Base-by-base conservation (phyloP, 306 rosid genomes). In the Luffa aegyptiaca region DNA sequence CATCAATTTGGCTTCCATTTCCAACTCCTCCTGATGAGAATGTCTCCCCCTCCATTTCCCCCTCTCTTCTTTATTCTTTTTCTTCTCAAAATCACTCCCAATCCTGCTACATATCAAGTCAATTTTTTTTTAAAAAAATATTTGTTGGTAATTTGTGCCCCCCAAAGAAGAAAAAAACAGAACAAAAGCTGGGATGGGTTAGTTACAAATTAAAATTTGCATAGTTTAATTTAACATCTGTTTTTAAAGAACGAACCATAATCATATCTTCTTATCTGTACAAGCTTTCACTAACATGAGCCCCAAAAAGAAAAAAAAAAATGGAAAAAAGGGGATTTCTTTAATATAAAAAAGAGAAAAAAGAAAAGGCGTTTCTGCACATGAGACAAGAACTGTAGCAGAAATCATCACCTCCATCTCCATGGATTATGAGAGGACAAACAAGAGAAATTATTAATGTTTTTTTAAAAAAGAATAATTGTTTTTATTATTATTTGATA, bases 371-470 rank as follows among this genome's bases (percentile, higher is more conserved):
- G 86, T 79, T 49, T 45, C 78, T 41, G 80, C 89, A 89, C 86
- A 92, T 85, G 91, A 90, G 98, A 93, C 98, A 91, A 89, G 85
- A 49, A 81, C 78, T 82, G 86, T 82, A 82, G 86, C 59, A 83
- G 88, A 85, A 90, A 89, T 90, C 93, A 88, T 90, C 87, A 87
- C 88, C 87, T 87, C 91, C 92, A 85, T 86, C 8, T 35, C 45
- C 69, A 62, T 62, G 84, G 84, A 86, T 86, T 57, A 39, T 86
- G 77, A 82, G 26, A 65, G 53, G 49, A 20, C 21, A 57, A 57
- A 57, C 63, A 26, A 18, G 53, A 44, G 17, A 44, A 69, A n/a
- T 84, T 85, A 83, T 82, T 68, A 9, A n/a, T 42, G 53, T 18
- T 26, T 26, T 26, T 26, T 26, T 26, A 69, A 81, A 84, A 78